Percentiles rank a stretch among this genome's conserved stretches.
These are phyloP conservation scores for Claviceps fusiformis DNA, from an alignment of 2,329 filamentous ascomycete species.

Conservation along the genomic window DNA sequence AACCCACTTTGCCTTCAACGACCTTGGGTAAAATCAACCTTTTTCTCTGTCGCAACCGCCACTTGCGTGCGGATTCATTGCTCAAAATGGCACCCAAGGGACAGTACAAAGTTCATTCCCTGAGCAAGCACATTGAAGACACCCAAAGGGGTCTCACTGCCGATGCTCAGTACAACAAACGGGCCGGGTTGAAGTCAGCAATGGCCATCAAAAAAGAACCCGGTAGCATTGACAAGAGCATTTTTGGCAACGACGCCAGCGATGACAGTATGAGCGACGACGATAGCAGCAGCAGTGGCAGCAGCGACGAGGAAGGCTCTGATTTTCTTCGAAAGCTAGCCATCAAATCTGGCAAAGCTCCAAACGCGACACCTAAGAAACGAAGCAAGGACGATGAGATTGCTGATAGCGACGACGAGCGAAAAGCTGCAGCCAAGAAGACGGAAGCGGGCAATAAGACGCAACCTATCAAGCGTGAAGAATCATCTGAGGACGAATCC, in stretches of 20 bases:
- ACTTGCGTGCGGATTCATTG: conserved; percentile 1
- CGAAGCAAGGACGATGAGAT: conserved; percentile 25
- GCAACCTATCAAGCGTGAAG: conserved; percentile 1
- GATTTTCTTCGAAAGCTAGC: conserved; percentile 21
- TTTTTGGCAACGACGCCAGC: conserved; percentile 17
- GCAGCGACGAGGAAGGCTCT: conserved; percentile 18
- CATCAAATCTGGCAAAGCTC: conserved; percentile 7
- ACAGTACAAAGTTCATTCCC: conserved; percentile 23
- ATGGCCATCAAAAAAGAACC: conserved; percentile 19
- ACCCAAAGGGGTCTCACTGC: conserved; percentile 22
- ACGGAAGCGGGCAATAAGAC: conserved; percentile 6
- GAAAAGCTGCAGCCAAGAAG: conserved; percentile 15
- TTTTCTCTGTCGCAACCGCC: background rate
- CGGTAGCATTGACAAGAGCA: conserved; percentile 10
- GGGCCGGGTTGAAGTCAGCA: conserved; percentile 12
- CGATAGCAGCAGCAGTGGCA: conserved; percentile 20
- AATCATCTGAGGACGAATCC: conserved; percentile 15
- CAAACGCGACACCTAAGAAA: conserved; percentile 11
- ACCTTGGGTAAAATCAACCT: background rate
- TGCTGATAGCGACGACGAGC: conserved; percentile 29
- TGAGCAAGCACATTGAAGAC: conserved; percentile 24
- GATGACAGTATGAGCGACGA: conserved; percentile 18
- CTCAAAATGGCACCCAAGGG: conserved; percentile 23
- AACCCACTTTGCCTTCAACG: background rate
- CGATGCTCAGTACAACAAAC: conserved; percentile 20